Conservation (phyloP, 768 basidiomycete species). For the Pleurotus djamor region DNA sequence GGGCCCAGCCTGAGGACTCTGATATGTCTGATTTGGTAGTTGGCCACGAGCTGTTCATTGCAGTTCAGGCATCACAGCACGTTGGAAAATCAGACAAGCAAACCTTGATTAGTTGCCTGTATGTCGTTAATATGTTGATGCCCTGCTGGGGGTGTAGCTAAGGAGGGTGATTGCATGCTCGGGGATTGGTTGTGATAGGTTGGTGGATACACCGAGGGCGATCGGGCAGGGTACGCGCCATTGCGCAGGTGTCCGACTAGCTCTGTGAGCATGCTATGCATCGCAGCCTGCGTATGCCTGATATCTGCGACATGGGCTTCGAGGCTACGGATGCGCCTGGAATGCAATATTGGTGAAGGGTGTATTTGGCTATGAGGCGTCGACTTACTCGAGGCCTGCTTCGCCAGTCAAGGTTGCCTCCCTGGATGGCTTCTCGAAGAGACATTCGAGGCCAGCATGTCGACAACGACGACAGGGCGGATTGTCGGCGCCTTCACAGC, state of each 20-base stretch:
- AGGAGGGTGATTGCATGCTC: conserved; percentile 56
- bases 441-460: conserved; percentile 85
- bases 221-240: conserved; percentile 49
- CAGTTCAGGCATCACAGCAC: conserved; percentile 15
- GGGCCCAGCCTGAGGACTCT: conserved; percentile 19
- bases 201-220: conserved; percentile 59
- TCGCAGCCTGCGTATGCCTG: conserved; percentile 66
- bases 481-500: conserved; percentile 94
- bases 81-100: conserved; percentile 6
- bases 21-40: conserved; percentile 32
- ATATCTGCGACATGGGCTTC: conserved; percentile 87
- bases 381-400: conserved; percentile 81
- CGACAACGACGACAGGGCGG: conserved; percentile 95
- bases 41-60: conserved; percentile 33
- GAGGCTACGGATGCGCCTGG: conserved; percentile 86
- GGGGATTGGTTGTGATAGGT: conserved; percentile 65
- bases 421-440: conserved; percentile 91
- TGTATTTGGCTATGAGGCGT: neutral
- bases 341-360: conserved; percentile 14
- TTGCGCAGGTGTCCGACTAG: conserved; percentile 77
- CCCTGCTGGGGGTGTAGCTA: conserved; percentile 45
- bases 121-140: conserved; percentile 36
- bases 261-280: conserved; percentile 79
- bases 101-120: conserved; percentile 17
- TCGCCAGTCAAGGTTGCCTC: conserved; percentile 88